A percentile compares a stretch with the other conserved stretches of the same genome.
Conservation (phyloP, 2,329 filamentous ascomycete genomes). For the Pseudogymnoascus sp. region DNA sequence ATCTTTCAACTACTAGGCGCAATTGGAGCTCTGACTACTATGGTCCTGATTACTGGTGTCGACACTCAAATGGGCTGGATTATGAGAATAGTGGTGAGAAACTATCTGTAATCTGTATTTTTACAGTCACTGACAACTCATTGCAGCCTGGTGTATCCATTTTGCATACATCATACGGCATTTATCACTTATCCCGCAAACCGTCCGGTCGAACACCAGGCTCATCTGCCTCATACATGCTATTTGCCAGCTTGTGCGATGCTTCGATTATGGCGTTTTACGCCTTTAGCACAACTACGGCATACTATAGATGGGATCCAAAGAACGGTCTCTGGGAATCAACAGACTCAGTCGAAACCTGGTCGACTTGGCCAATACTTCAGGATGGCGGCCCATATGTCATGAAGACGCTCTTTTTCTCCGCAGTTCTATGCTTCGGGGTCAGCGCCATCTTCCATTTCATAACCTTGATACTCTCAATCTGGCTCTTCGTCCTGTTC, state of each 20-base stretch:
- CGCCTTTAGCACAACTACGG: slow-evolving; percentile 45
- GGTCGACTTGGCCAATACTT: slow-evolving; percentile 52
- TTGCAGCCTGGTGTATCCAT: slow-evolving; percentile 67
- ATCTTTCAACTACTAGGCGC: slow-evolving; percentile 61
- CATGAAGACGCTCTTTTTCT: slow-evolving; percentile 54
- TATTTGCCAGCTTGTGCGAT: slow-evolving; percentile 74
- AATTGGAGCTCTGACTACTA: slow-evolving; percentile 64
- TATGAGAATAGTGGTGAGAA: slow-evolving; percentile 65
- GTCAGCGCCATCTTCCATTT: slow-evolving; percentile 49
- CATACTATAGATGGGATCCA: slow-evolving; percentile 29
- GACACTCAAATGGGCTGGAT: slow-evolving; percentile 64
- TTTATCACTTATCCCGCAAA: slow-evolving; percentile 71
- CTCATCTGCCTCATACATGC: slow-evolving; percentile 81
- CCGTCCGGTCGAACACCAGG: slow-evolving; percentile 65
- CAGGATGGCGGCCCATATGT: slow-evolving; percentile 49
- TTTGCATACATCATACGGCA: slow-evolving; percentile 65
- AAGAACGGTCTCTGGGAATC: slow-evolving; percentile 1
- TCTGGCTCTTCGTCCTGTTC: slow-evolving; percentile 75
- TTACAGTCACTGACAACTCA: slow-evolving; percentile 19
- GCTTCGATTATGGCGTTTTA: slow-evolving; percentile 49
- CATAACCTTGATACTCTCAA: slow-evolving; percentile 60
- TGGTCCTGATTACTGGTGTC: slow-evolving; percentile 68
- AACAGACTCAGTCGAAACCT: slow-evolving; percentile 34
- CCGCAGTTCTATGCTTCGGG: slow-evolving; percentile 61
- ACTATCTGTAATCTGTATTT: neutral